phyloP scores from a whole-genome alignment of 1,139 yeast genomes.

The Debaryomyces coudertii region DNA sequence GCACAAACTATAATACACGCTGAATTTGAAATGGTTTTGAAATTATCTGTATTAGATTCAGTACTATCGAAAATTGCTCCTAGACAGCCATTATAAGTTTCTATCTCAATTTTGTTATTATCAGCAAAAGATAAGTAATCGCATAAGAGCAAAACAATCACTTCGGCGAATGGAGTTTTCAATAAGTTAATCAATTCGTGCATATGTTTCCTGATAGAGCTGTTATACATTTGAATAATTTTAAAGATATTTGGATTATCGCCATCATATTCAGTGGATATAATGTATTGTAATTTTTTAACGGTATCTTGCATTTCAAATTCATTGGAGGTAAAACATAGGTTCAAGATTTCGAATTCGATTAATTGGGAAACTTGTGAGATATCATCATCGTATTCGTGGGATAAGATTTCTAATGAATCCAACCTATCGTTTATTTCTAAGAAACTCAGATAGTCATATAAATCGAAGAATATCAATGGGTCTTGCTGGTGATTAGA shows the following conservation, averaged over 20 bases:
- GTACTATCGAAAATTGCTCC: slow-evolving; percentile 4
- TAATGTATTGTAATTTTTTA: slow-evolving; percentile 11
- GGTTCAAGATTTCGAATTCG: slow-evolving; percentile 4
- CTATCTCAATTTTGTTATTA: slow-evolving; percentile 8
- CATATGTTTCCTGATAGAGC: slow-evolving; percentile 5
- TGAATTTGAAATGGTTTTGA: slow-evolving; percentile 6
- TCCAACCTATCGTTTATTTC: neutral
- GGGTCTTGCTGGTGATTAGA: neutral
- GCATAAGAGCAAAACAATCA: slow-evolving; percentile 7
- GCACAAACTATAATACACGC: slow-evolving; percentile 11
- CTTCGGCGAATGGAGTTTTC: neutral
- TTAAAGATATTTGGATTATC: slow-evolving; percentile 6
- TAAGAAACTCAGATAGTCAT: neutral
- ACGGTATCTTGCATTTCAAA: slow-evolving; percentile 1
- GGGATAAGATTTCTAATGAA: slow-evolving; percentile 1
- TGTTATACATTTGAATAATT: slow-evolving; percentile 7
- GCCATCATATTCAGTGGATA: slow-evolving; percentile 12
- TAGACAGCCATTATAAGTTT: slow-evolving; percentile 10
- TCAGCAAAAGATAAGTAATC: slow-evolving; percentile 13
- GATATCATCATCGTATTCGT: neutral
- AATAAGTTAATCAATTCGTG: slow-evolving; percentile 3
- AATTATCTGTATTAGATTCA: neutral
- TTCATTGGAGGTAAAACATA: slow-evolving; percentile 1
- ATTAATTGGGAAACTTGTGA: neutral
- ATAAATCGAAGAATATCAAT: neutral